phyloP scores from a whole-genome alignment of 768 basidiomycete genomes.

The Lactarius indigo region DNA sequence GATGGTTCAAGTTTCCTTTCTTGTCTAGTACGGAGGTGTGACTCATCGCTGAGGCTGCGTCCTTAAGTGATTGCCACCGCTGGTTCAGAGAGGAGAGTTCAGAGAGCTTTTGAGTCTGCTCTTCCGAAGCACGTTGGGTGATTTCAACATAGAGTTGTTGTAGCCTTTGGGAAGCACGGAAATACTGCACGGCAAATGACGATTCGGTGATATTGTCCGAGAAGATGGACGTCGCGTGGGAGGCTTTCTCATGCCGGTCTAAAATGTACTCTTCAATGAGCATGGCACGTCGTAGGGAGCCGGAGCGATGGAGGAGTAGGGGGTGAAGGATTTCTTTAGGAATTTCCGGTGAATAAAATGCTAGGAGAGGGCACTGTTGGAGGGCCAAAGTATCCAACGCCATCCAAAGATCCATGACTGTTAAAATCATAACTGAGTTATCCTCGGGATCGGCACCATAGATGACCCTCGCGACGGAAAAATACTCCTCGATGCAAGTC shows the following conservation, averaged over 20 bases:
- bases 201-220: background rate
- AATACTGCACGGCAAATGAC: background rate
- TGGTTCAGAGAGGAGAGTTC: background rate
- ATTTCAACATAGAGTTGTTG: background rate
- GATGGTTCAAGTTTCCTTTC: background rate
- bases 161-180: background rate
- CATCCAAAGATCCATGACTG: slow-evolving; percentile 45
- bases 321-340: background rate
- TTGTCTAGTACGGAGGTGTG: background rate
- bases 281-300: background rate
- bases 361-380: background rate
- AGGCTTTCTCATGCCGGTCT: background rate
- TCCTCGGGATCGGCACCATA: slow-evolving; percentile 3
- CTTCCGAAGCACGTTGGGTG: background rate
- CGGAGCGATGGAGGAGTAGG: background rate
- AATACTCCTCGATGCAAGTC: slow-evolving; percentile 4
- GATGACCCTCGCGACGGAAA: background rate
- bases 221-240: background rate
- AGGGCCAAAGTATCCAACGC: slow-evolving; percentile 19
- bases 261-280: background rate
- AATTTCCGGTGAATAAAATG: background rate
- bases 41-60: background rate
- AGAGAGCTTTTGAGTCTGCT: background rate
- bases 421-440: slow-evolving; percentile 14
- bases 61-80: background rate